phyloP scores from a whole-genome alignment of 176 grass and related monocot genomes.

The Guadua angustifolia region DNA sequence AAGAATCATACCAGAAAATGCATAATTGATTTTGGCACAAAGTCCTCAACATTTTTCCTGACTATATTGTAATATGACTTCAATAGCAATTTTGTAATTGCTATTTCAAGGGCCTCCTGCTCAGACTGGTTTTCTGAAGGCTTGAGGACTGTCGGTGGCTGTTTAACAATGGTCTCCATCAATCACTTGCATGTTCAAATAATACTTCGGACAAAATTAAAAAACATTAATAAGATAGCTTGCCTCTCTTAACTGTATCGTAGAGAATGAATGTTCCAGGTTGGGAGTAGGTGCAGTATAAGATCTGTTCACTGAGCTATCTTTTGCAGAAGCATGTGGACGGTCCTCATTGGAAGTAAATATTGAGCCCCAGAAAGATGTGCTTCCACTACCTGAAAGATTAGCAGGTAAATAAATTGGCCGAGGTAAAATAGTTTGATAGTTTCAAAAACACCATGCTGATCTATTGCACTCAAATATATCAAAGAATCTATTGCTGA shows the following conservation, averaged over 20 bases:
- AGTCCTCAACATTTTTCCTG: constrained; percentile 94
- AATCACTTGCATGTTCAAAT: constrained; percentile 38
- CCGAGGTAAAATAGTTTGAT: not conserved
- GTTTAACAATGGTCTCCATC: constrained; percentile 46
- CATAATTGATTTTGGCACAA: constrained; percentile 96
- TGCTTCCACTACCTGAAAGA: constrained; percentile 66
- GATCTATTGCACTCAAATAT: constrained; percentile 10
- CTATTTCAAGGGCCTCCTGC: constrained; percentile 92
- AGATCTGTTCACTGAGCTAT: constrained; percentile 60
- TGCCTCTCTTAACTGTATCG: constrained; percentile 91
- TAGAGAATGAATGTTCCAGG: constrained; percentile 69
- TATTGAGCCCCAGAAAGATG: constrained; percentile 85
- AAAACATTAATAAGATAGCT: constrained; percentile 12
- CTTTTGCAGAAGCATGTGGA: constrained; percentile 60
- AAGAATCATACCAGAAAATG: constrained; percentile 78
- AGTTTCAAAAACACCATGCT: not conserved
- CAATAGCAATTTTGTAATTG: constrained; percentile 95
- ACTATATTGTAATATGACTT: constrained; percentile 99
- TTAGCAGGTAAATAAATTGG: constrained; percentile 23
- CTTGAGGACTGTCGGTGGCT: constrained; percentile 87
- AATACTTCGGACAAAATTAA: constrained; percentile 16
- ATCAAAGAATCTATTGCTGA: not conserved
- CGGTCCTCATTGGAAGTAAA: constrained; percentile 79
- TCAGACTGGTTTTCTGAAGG: constrained; percentile 92
- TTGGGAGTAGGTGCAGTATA: constrained; percentile 47